These are phyloP conservation scores for Podaxis carcinomalis DNA, from an alignment of 768 basidiomycete species.

Conservation along the genomic window DNA sequence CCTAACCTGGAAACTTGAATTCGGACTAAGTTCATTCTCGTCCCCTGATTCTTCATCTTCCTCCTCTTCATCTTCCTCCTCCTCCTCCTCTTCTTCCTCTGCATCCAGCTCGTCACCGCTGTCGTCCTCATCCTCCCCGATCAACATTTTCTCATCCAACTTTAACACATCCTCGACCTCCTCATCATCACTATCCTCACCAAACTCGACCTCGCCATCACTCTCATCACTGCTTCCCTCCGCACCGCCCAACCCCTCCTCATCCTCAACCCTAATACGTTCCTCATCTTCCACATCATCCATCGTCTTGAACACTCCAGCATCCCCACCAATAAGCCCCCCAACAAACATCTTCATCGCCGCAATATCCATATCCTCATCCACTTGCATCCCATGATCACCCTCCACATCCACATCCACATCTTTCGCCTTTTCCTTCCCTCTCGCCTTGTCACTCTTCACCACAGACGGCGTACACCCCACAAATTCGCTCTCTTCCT, in stretches of 20 bases:
- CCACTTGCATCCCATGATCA: conserved; percentile 60
- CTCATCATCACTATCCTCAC: conserved; percentile 30
- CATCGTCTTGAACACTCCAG: conserved; percentile 50
- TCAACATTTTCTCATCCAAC: neutral
- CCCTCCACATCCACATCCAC: conserved; percentile 15
- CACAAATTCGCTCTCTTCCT: conserved; percentile 25
- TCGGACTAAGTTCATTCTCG: conserved; percentile 31
- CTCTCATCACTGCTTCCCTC: conserved; percentile 23
- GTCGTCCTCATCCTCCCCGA: conserved; percentile 28
- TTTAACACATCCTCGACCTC: conserved; percentile 16
- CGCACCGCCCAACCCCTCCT: conserved; percentile 25
- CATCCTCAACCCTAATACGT: conserved; percentile 46
- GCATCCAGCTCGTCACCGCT: no score
- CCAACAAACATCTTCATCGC: conserved; percentile 53
- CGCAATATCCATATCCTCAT: conserved; percentile 40
- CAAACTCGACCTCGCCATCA: conserved; percentile 12
- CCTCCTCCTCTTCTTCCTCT: conserved; percentile 16
- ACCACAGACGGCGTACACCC: conserved; percentile 21
- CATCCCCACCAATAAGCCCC: conserved; percentile 41
- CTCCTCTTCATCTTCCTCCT: conserved; percentile 26
- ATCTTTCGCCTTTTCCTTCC: conserved; percentile 17
- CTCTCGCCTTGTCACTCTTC: conserved; percentile 15
- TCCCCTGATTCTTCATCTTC: conserved; percentile 26
- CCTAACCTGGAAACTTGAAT: conserved; percentile 42
- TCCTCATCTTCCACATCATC: conserved; percentile 61